Evolutionary conservation across 495 filamentous ascomycete species (phyloP).

Genomic region (Elasticomyces elasticus): DNA sequence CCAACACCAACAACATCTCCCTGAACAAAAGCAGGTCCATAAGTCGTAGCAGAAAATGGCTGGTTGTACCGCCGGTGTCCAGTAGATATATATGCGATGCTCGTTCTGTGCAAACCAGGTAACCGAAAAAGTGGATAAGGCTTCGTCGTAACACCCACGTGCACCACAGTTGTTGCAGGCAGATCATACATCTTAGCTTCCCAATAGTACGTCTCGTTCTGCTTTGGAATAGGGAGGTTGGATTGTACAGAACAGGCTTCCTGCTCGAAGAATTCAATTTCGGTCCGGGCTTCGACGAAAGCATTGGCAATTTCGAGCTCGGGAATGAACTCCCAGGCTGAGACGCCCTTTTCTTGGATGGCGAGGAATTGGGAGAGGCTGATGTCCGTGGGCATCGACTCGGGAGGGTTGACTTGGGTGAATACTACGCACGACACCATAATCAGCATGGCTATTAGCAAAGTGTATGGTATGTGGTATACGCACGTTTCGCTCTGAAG

Average conservation of each 20-base stretch:
- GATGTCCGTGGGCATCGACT: slow-evolving; percentile 92
- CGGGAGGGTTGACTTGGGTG: slow-evolving; percentile 85
- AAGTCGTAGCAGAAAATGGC: slow-evolving; percentile 66
- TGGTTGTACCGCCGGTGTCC: slow-evolving; percentile 85
- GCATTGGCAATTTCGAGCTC: slow-evolving; percentile 98
- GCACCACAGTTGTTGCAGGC: slow-evolving; percentile 73
- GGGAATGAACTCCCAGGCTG: slow-evolving; percentile 97
- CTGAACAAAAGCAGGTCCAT: slow-evolving; percentile 75
- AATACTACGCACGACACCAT: slow-evolving; percentile 62
- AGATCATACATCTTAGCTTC: slow-evolving; percentile 98
- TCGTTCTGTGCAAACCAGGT: slow-evolving; percentile 86
- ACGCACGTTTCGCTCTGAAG: slow-evolving; percentile 82
- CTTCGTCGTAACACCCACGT: slow-evolving; percentile 88
- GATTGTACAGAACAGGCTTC: slow-evolving; percentile 97
- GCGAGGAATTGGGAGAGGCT: slow-evolving; percentile 94
- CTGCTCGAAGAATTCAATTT: slow-evolving; percentile 97
- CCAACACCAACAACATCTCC: slow-evolving; percentile 95
- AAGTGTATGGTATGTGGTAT: not conserved
- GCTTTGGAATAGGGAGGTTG: slow-evolving; percentile 92
- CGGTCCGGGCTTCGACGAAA: slow-evolving; percentile 90
- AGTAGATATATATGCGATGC: slow-evolving; percentile 78
- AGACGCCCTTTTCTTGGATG: slow-evolving; percentile 97
- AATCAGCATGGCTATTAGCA: slow-evolving; percentile 11
- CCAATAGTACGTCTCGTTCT: slow-evolving; percentile 99
- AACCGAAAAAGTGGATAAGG: slow-evolving; percentile 91